These are phyloP conservation scores for Adenanthera pavonina DNA, from an alignment of 306 rosid species.

Conservation along the genomic window DNA sequence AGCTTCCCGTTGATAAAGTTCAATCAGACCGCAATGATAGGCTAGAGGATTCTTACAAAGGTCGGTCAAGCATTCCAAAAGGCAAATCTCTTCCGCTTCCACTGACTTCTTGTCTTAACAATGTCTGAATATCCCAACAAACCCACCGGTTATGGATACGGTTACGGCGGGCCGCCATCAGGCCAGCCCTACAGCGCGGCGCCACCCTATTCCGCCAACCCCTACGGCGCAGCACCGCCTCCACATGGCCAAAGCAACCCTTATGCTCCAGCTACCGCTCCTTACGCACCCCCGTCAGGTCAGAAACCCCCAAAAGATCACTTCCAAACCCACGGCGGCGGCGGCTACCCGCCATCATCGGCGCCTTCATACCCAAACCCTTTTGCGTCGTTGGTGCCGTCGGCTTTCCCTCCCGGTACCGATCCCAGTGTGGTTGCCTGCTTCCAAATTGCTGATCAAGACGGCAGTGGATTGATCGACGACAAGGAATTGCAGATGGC, in stretches of 20 bases:
- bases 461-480: constrained; percentile 92
- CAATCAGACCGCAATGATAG: no score
- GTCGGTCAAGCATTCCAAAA: no score
- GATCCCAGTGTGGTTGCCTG: constrained; percentile 86
- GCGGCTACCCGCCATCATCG: constrained; percentile 56
- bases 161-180: constrained; percentile 19
- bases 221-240: neutral
- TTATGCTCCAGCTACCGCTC: constrained; percentile 8
- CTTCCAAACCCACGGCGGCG: neutral
- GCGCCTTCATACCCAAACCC: constrained; percentile 48
- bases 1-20: no score
- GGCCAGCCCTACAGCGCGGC: neutral
- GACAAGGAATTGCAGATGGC: constrained; percentile 95
- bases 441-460: constrained; percentile 87
- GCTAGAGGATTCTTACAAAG: no score
- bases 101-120: neutral
- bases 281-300: neutral
- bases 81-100: no score
- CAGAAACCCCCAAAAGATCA: constrained; percentile 16
- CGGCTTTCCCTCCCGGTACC: constrained; percentile 88
- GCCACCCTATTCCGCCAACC: constrained; percentile 11
- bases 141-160: constrained; percentile 3
- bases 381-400: constrained; percentile 77
- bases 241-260: constrained; percentile 15
- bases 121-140: constrained; percentile 57